Conservation (phyloP, 352 stramenopile species). For the Globisporangium cederbergense region DNA sequence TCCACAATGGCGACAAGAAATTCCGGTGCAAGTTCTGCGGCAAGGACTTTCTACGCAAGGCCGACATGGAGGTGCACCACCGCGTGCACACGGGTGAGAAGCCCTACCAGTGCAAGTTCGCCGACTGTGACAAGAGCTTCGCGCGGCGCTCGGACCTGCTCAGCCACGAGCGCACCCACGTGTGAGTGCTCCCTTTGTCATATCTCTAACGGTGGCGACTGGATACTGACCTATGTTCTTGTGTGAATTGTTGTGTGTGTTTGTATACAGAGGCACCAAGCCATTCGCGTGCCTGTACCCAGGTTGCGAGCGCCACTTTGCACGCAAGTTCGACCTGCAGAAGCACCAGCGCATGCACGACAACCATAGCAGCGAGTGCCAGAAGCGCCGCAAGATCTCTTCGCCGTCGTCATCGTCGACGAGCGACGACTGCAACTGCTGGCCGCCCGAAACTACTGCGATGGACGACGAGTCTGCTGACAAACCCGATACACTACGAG, state of each 20-base stretch:
- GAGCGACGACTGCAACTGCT: conserved; percentile 6
- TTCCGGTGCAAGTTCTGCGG: conserved; percentile 61
- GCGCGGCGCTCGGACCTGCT: conserved; percentile 69
- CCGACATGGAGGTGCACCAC: conserved; percentile 72
- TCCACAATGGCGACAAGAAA: conserved; percentile 54
- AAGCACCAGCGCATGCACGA: conserved; percentile 69
- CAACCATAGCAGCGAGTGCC: conserved; percentile 18
- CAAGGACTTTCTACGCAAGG: conserved; percentile 66
- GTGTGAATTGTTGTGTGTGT: conserved; percentile 1
- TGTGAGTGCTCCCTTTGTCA: conserved; percentile 21
- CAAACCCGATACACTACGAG: background rate
- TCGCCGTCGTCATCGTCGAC: background rate
- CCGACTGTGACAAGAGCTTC: conserved; percentile 56
- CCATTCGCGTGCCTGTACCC: conserved; percentile 52
- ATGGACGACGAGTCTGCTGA: conserved; percentile 1
- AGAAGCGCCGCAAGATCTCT: conserved; percentile 36
- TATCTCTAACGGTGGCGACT: too few species aligned
- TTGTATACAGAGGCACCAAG: conserved; percentile 44
- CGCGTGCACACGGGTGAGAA: conserved; percentile 78
- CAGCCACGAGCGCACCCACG: conserved; percentile 73
- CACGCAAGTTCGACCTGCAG: conserved; percentile 63
- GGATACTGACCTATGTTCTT: background rate
- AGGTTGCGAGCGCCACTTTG: conserved; percentile 47
- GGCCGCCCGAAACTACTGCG: background rate
- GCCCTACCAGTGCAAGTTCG: conserved; percentile 56